A percentile compares a stretch with the other conserved stretches of the same genome.
phyloP scores from a whole-genome alignment of 23 red algal genomes.

The Gracilaria caudata region DNA sequence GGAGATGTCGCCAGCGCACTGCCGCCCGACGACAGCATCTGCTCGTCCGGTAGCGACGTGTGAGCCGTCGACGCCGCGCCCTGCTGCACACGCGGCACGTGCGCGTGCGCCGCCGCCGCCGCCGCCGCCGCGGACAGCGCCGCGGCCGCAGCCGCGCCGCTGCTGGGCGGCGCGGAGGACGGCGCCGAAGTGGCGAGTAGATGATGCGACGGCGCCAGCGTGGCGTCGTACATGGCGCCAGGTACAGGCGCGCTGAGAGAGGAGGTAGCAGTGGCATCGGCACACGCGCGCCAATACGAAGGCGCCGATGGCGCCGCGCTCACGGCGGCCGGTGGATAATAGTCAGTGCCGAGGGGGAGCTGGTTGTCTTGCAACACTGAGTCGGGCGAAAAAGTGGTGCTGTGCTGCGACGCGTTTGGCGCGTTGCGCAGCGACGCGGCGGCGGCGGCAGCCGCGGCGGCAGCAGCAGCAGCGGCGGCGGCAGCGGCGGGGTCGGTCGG shows the following conservation, averaged over 20 bases:
- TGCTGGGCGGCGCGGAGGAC: neutral
- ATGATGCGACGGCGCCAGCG: conserved; percentile 7
- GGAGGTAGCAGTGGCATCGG: neutral
- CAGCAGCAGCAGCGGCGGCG: neutral
- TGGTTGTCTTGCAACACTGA: conserved; percentile 30
- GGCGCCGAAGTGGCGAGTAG: neutral
- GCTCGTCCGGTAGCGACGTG: neutral
- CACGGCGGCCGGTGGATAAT: neutral
- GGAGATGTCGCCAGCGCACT: neutral
- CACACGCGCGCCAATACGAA: conserved; percentile 21
- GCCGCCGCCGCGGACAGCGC: neutral
- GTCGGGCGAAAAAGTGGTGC: conserved; percentile 29
- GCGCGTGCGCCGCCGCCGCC: neutral
- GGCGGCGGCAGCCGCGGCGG: conserved; percentile 26
- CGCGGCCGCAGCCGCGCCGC: neutral
- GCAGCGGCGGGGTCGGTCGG: conserved; percentile 4
- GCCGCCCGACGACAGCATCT: neutral
- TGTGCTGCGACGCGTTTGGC: neutral
- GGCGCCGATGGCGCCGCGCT: neutral
- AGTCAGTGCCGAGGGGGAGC: neutral
- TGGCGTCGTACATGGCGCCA: conserved; percentile 2
- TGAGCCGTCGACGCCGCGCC: neutral
- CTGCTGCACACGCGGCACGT: neutral
- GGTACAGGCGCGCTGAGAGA: neutral
- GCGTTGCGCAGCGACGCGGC: neutral